These are phyloP conservation scores for Xylaria nigripes DNA, from an alignment of 495 filamentous ascomycete genomes.

Conservation along the genomic window DNA sequence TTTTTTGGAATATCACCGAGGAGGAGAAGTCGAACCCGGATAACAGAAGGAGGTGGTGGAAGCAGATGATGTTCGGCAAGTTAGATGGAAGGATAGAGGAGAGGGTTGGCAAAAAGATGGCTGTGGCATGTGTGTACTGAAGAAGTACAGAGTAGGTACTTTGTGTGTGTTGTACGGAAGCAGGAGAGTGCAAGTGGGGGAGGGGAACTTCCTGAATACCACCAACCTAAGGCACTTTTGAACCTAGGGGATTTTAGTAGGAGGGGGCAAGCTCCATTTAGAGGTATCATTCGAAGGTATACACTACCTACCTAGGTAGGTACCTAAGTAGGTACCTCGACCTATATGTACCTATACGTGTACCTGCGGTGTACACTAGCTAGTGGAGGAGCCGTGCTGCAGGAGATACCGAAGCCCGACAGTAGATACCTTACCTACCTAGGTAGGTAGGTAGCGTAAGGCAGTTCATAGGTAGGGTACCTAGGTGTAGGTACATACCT, in stretches of 20 bases:
- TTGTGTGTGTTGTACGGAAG: constrained; percentile 7
- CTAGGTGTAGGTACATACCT: no score
- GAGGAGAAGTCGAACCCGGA: constrained; percentile 2
- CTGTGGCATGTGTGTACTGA: not conserved
- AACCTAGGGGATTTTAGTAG: not conserved
- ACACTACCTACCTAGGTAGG: no score
- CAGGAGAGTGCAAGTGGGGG: constrained; percentile 11
- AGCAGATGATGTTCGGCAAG: constrained; percentile 1
- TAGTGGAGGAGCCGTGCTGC: not conserved
- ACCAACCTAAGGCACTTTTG: not conserved
- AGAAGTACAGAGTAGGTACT: not conserved
- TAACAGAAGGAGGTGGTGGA: constrained; percentile 1
- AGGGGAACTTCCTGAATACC: constrained; percentile 6
- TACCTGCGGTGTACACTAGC: not conserved
- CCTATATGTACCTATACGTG: not conserved
- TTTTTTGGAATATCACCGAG: not conserved
- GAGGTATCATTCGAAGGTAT: not conserved
- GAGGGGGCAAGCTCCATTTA: not conserved
- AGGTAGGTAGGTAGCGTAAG: no score
- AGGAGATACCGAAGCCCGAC: not conserved
- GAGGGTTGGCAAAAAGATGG: constrained; percentile 11
- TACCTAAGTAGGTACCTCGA: not conserved
- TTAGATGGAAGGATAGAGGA: not conserved
- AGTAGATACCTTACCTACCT: no score
- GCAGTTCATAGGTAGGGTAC: no score